A percentile compares a stretch with the other conserved stretches of the same genome.
These are phyloP conservation scores for Ulvella scutata DNA, from an alignment of 139 green algal genomes.

Conservation along the genomic window DNA sequence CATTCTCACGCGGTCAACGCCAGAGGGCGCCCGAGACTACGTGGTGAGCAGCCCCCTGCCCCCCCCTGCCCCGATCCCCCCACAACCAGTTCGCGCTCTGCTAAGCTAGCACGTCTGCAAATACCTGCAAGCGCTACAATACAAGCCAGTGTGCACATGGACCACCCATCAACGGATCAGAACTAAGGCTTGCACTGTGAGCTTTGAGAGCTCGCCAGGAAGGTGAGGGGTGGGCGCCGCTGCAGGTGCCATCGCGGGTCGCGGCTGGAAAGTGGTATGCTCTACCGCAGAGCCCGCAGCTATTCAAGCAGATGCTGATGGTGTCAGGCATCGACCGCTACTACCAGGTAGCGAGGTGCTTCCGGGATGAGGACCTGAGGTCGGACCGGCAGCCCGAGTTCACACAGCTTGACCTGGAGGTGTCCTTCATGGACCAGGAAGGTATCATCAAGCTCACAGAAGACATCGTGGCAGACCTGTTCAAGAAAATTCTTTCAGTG, in stretches of 20 bases:
- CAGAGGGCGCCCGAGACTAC: constrained; percentile 94
- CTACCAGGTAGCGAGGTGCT: constrained; percentile 84
- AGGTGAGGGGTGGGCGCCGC: not conserved
- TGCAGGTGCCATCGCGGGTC: constrained; percentile 16
- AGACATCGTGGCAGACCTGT: constrained; percentile 48
- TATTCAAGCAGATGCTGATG: constrained; percentile 99
- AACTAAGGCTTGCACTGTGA: no score
- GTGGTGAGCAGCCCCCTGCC: constrained; percentile 53
- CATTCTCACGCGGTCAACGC: constrained; percentile 84
- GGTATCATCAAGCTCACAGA: constrained; percentile 79
- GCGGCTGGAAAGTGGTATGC: constrained; percentile 72
- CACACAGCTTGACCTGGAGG: constrained; percentile 94
- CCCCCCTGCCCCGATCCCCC: not conserved
- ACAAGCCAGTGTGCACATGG: no score
- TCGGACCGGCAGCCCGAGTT: constrained; percentile 96
- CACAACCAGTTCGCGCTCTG: not conserved
- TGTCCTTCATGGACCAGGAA: constrained; percentile 72
- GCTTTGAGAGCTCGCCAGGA: no score
- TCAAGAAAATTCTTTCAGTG: constrained; percentile 37
- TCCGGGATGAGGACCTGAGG: constrained; percentile 89
- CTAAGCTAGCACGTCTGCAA: no score
- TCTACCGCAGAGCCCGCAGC: constrained; percentile 90
- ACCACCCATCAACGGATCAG: no score
- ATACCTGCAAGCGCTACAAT: no score
- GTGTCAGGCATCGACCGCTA: constrained; percentile 89